Evolutionary conservation across 805 yeast species (phyloP), one percentile per base, ranked within the genome.

Genomic region (Tetrapisispora nanseiensis): DNA sequence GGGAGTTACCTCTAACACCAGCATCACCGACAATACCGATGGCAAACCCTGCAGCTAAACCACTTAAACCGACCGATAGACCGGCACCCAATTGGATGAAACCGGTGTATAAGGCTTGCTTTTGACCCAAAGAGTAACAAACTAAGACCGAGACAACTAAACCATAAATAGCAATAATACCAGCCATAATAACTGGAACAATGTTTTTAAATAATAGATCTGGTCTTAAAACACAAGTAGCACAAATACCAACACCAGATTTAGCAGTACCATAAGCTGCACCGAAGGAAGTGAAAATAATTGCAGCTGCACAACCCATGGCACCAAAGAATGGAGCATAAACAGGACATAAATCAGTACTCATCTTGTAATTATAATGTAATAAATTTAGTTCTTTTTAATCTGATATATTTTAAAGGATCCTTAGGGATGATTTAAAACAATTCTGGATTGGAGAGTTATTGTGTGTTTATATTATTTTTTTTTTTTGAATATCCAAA

Each of bases 11-110:
- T 75, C 97, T 85, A 45, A 90, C 97, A 76, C 98, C 98, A 45
- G 95, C 97, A 66, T 90, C 98, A 67, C 98, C 98, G 54, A 90
- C 98, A 55, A 90, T 90, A 72, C 98, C 98, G 71, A 90, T 90
- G 66, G 98, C 97, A 62, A 86, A 90, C 56, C 98, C 98, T 51
- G 97, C 96, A 62, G 97, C 97, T 63, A 90, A 76, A 66, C 97
- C 96, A 49, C 95, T 82, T 56, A 90, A 75, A 62, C 98, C 98
- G 53, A 90, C 98, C 40, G 96, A 84, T 58, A 90, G 75, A 67
- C 98, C 98, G 46, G 97, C 95, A 70, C 96, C 97, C 60, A 90
- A 75, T 73, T 90, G 98, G 68, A 90, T 87, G 75, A 90, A 90
- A 53, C 97, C 97, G 48, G 96, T 86, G 74, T 85, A 90, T 52